These are phyloP conservation scores for Setaria italica DNA, from an alignment of 202 grass and related monocot species.

Conservation along the genomic window DNA sequence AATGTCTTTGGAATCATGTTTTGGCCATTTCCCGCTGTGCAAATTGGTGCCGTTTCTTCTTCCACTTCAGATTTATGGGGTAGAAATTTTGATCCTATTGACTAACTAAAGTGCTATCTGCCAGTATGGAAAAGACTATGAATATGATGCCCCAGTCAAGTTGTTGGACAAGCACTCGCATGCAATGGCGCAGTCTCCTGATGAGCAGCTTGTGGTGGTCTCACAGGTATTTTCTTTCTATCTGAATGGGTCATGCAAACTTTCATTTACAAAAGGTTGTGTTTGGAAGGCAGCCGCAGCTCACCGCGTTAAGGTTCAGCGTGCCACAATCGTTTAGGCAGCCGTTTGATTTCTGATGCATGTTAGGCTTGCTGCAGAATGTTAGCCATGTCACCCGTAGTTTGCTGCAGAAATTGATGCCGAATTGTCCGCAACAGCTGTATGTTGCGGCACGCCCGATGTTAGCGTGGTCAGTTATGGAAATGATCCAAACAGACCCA, in stretches of 20 bases:
- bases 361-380: too few species aligned
- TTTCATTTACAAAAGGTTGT: not conserved
- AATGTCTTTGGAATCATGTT: not conserved
- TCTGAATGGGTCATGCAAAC: not conserved
- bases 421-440: too few species aligned
- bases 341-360: too few species aligned
- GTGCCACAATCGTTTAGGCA: too few species aligned
- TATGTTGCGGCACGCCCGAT: too few species aligned
- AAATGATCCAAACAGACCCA: too few species aligned
- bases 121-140: conserved; percentile 99
- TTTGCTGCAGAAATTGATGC: too few species aligned
- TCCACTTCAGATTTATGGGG: not conserved
- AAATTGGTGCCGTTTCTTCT: conserved; percentile 1
- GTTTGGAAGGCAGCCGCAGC: too few species aligned
- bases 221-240: conserved; percentile 73
- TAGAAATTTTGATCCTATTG: not conserved
- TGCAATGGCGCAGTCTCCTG: conserved; percentile 84
- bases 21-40: not conserved
- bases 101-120: conserved; percentile 47
- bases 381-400: too few species aligned
- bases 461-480: too few species aligned
- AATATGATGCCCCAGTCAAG: conserved; percentile 94
- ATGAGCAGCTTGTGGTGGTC: conserved; percentile 91
- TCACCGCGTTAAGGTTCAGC: too few species aligned
- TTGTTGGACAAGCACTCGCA: conserved; percentile 98